Conservation (phyloP, 345 rosid species). For the Citrus hindsii region DNA sequence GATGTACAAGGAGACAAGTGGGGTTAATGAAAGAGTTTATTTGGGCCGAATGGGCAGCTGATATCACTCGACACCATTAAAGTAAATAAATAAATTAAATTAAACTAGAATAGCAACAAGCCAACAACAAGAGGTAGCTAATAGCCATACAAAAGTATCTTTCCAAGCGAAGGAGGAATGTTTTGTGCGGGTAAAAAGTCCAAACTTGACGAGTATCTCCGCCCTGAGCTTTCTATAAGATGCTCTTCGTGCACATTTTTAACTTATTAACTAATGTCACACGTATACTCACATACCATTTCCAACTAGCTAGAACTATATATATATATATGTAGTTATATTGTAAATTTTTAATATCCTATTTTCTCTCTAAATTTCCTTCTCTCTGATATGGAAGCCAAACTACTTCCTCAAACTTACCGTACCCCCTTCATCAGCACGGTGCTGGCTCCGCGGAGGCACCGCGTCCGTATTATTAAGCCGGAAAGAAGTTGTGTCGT, state of each 20-base stretch:
- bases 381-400: conserved; percentile 32
- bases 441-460: not conserved
- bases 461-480: not conserved
- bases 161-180: not conserved
- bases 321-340: too few species aligned
- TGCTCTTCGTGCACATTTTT: not conserved
- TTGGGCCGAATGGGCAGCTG: not conserved
- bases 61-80: not conserved
- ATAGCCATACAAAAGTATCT: not conserved
- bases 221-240: not conserved
- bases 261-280: not conserved
- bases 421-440: not conserved
- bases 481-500: conserved; percentile 14
- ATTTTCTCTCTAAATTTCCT: not conserved
- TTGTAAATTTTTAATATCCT: not conserved
- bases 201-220: conserved; percentile 1
- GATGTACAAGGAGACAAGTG: not conserved
- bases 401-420: conserved; percentile 12
- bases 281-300: too few species aligned
- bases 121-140: not conserved
- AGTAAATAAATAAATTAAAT: not conserved
- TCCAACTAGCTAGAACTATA: too few species aligned
- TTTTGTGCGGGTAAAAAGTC: not conserved
- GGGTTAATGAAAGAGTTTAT: not conserved
- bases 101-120: not conserved